Conservation (phyloP, 306 rosid genomes). For the Dalbergia cultrata region DNA sequence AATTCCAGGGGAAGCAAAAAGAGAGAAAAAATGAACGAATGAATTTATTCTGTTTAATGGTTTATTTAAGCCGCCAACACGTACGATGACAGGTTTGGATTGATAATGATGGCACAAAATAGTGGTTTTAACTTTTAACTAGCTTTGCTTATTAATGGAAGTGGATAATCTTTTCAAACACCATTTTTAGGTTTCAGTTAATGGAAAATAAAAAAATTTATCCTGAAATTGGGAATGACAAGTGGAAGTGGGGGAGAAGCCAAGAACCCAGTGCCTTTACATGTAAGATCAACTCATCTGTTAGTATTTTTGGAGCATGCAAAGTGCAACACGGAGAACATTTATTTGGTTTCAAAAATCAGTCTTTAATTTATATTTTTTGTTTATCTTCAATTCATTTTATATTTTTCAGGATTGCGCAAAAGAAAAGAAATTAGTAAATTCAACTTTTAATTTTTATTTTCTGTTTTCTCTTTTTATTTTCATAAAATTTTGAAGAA, state of each 20-base stretch:
- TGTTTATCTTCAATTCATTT: no score
- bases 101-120: constrained; percentile 43
- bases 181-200: constrained; percentile 31
- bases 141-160: constrained; percentile 44
- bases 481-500: no score
- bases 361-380: no score
- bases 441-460: no score
- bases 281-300: constrained; percentile 24
- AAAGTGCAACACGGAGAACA: no score
- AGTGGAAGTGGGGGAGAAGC: constrained; percentile 52
- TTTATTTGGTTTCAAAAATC: no score
- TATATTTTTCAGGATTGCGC: no score
- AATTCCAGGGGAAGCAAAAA: constrained; percentile 3
- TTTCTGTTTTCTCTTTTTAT: no score
- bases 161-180: constrained; percentile 65
- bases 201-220: constrained; percentile 58
- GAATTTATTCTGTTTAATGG: constrained; percentile 41
- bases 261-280: constrained; percentile 37
- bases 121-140: constrained; percentile 27
- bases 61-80: constrained; percentile 48
- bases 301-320: no score
- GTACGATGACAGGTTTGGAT: constrained; percentile 23
- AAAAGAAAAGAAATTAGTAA: no score
- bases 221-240: constrained; percentile 47
- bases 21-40: constrained; percentile 12